These are phyloP conservation scores for Decorospora gaudefroyi DNA, from an alignment of 2,329 filamentous ascomycete genomes.

Conservation along the genomic window DNA sequence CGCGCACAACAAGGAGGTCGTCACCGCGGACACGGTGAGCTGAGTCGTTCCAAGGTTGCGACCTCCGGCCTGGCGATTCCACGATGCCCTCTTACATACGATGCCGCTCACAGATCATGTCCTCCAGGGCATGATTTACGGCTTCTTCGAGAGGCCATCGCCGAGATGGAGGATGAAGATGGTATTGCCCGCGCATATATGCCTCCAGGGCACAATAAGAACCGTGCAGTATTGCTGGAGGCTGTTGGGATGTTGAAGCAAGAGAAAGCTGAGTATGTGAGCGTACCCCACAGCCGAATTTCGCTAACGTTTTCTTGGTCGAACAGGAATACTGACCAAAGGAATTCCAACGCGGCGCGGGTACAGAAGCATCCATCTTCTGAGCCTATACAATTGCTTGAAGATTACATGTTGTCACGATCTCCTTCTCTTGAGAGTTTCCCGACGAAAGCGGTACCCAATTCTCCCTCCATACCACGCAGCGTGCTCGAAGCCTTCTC, in stretches of 20 bases:
- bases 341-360: neutral
- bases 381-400: neutral
- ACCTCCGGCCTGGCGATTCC: neutral
- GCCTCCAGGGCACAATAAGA: slow-evolving; percentile 1
- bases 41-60: neutral
- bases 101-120: neutral
- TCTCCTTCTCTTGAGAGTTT: neutral
- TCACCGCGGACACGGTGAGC: neutral
- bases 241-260: slow-evolving; percentile 1
- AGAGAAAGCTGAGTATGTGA: slow-evolving; percentile 4
- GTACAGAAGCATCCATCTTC: neutral
- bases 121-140: slow-evolving; percentile 1
- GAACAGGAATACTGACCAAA: neutral
- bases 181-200: neutral
- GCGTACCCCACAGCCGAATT: neutral
- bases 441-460: neutral
- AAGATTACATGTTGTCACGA: neutral
- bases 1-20: no score
- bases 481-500: neutral
- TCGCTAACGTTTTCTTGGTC: slow-evolving; percentile 1
- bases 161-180: slow-evolving; percentile 3
- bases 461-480: neutral
- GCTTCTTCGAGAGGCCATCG: neutral
- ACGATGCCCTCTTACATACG: slow-evolving; percentile 1
- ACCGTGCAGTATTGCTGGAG: neutral